Evolutionary conservation across 805 yeast genomes (phyloP).

Genomic region (Saturnispora halmiae): DNA sequence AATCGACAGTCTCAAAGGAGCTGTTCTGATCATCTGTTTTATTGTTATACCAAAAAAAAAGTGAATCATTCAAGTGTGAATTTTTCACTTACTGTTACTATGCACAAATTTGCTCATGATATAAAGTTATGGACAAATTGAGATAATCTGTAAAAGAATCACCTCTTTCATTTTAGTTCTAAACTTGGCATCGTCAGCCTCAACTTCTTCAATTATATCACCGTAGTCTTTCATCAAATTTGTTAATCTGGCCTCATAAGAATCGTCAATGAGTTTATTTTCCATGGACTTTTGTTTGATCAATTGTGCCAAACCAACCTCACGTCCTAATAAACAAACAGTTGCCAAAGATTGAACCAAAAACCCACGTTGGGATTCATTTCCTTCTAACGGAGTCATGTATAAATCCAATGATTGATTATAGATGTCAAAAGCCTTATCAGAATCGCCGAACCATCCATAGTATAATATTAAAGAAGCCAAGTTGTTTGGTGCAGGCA

Average conservation of each 20-base stretch:
- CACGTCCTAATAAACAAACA: constrained; percentile 20
- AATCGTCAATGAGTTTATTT: constrained; percentile 19
- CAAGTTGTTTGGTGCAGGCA: constrained; percentile 20
- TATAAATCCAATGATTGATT: constrained; percentile 21
- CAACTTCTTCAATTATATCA: constrained; percentile 19
- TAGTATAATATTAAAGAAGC: constrained; percentile 22
- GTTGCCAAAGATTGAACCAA: constrained; percentile 23
- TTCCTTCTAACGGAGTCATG: constrained; percentile 16
- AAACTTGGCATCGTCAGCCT: constrained; percentile 13
- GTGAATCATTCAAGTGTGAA: constrained; percentile 2
- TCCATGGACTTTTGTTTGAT: constrained; percentile 25
- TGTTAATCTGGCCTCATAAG: constrained; percentile 18
- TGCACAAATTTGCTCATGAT: constrained; percentile 1
- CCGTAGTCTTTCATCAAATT: constrained; percentile 27
- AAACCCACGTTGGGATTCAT: constrained; percentile 17
- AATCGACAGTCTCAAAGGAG: background rate
- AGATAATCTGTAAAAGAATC: constrained; percentile 14
- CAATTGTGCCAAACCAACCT: constrained; percentile 27
- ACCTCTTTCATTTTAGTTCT: constrained; percentile 16
- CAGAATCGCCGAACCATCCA: constrained; percentile 25
- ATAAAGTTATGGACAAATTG: constrained; percentile 14
- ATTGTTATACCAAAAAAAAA: background rate
- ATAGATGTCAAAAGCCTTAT: constrained; percentile 27
- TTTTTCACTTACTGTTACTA: background rate
- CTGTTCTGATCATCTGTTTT: background rate